phyloP scores from a whole-genome alignment of 1,284 basidiomycete genomes.

The Tylopilus orsonianus region DNA sequence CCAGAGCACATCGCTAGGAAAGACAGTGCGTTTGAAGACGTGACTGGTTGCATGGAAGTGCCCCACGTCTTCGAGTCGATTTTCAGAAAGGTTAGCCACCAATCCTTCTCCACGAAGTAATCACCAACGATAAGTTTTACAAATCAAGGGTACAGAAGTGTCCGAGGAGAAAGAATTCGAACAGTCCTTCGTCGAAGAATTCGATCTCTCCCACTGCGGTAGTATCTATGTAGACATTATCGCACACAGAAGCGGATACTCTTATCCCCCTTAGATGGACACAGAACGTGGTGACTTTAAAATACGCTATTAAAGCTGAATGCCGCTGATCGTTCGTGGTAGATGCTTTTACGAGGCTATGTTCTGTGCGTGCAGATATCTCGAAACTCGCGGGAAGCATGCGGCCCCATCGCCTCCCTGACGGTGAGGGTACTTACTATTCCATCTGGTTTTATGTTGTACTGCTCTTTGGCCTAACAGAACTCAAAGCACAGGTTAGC shows the following conservation, averaged over 20 bases:
- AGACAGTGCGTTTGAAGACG: conserved; percentile 11
- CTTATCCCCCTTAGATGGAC: conserved; percentile 24
- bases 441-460: conserved; percentile 38
- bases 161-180: conserved; percentile 34
- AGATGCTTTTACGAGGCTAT: conserved; percentile 38
- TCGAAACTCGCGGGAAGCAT: conserved; percentile 28
- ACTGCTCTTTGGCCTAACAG: conserved; percentile 43
- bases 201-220: conserved; percentile 19
- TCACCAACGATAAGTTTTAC: not conserved
- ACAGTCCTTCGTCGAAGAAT: conserved; percentile 28
- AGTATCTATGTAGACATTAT: conserved; percentile 23
- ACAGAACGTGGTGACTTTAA: conserved; percentile 18
- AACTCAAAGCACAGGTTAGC: conserved; percentile 44
- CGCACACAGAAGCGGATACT: conserved; percentile 24
- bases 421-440: conserved; percentile 32
- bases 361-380: conserved; percentile 37
- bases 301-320: not conserved
- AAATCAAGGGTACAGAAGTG: conserved; percentile 30
- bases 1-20: conserved; percentile 36
- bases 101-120: not conserved
- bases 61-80: conserved; percentile 30
- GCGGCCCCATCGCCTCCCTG: conserved; percentile 16
- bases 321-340: not conserved
- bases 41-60: conserved; percentile 22
- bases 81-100: conserved; percentile 28